A percentile compares a stretch with the other conserved stretches of the same genome.
Evolutionary conservation across 495 filamentous ascomycete genomes (phyloP).

Genomic region (Glarea lozoyensis): DNA sequence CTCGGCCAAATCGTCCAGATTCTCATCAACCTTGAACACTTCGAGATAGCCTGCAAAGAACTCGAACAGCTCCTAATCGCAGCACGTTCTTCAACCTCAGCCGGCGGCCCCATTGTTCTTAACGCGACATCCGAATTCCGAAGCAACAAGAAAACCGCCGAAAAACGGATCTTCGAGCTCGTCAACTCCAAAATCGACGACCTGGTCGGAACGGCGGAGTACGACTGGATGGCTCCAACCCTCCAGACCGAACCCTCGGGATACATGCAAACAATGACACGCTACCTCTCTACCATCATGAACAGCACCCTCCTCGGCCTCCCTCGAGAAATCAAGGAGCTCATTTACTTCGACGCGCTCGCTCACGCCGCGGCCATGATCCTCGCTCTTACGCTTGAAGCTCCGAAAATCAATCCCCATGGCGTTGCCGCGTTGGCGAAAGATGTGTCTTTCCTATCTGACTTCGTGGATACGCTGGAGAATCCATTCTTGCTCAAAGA

Average conservation of each 20-base stretch:
- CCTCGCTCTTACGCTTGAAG: conserved; percentile 67
- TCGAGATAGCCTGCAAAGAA: conserved; percentile 84
- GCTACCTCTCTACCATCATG: conserved; percentile 95
- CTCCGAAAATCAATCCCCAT: conserved; percentile 78
- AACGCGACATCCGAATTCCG: conserved; percentile 78
- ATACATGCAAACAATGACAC: conserved; percentile 90
- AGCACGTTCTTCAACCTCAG: conserved; percentile 68
- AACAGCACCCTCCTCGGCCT: conserved; percentile 83
- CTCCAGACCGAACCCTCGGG: conserved; percentile 64
- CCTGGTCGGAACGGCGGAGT: conserved; percentile 91
- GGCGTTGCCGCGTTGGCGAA: conserved; percentile 71
- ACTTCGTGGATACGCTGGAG: conserved; percentile 76
- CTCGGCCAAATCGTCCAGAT: conserved; percentile 97
- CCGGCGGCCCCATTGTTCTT: conserved; percentile 64
- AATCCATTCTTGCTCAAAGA: conserved; percentile 69
- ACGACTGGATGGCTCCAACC: conserved; percentile 76
- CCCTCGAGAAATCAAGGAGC: conserved; percentile 88
- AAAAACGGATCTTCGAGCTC: conserved; percentile 96
- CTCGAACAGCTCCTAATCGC: conserved; percentile 75
- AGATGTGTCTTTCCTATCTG: conserved; percentile 72
- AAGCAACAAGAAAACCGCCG: conserved; percentile 86
- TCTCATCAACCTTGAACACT: conserved; percentile 93
- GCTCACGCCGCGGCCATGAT: conserved; percentile 84
- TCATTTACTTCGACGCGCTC: conserved; percentile 95
- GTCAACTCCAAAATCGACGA: conserved; percentile 99